These are phyloP conservation scores for Blastobotrys chiropterorum DNA, from an alignment of 805 yeast species.

Conservation along the genomic window DNA sequence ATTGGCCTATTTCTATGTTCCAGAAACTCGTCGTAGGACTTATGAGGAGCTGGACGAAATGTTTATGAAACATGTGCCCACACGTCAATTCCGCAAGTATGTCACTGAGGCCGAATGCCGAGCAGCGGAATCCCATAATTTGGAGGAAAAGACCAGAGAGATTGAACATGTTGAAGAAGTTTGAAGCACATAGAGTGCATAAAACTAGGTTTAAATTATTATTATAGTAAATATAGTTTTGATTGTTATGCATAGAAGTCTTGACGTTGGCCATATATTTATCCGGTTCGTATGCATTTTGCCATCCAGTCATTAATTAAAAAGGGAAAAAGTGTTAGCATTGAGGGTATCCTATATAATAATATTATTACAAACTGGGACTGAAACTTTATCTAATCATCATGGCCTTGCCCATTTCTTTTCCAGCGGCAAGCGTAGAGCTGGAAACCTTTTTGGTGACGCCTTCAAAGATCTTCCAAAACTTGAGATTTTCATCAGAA, in stretches of 20 bases:
- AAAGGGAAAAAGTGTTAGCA: background rate
- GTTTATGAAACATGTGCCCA: slow-evolving; percentile 30
- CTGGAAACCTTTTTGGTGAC: slow-evolving; percentile 31
- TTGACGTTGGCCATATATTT: too few relatives aligned
- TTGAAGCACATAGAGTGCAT: too few relatives aligned
- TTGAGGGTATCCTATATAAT: slow-evolving; percentile 1
- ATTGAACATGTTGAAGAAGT: background rate
- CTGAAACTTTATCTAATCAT: slow-evolving; percentile 37
- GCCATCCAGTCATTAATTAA: too few relatives aligned
- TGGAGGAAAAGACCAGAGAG: background rate
- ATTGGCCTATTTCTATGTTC: slow-evolving; percentile 48
- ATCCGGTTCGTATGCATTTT: too few relatives aligned
- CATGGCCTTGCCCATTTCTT: slow-evolving; percentile 46
- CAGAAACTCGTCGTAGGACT: slow-evolving; percentile 54
- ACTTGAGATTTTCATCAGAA: slow-evolving; percentile 92
- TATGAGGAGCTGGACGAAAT: slow-evolving; percentile 54
- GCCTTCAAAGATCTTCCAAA: slow-evolving; percentile 82
- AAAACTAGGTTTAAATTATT: background rate
- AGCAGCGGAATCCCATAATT: background rate
- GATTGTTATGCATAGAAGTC: too few relatives aligned
- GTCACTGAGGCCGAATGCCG: slow-evolving; percentile 4
- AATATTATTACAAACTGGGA: background rate
- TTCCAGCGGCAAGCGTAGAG: slow-evolving; percentile 35
- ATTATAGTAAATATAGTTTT: too few relatives aligned
- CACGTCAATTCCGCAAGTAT: slow-evolving; percentile 13